Base-by-base conservation (phyloP, 106 monocot genomes). In the Platanthera guangdongensis region DNA sequence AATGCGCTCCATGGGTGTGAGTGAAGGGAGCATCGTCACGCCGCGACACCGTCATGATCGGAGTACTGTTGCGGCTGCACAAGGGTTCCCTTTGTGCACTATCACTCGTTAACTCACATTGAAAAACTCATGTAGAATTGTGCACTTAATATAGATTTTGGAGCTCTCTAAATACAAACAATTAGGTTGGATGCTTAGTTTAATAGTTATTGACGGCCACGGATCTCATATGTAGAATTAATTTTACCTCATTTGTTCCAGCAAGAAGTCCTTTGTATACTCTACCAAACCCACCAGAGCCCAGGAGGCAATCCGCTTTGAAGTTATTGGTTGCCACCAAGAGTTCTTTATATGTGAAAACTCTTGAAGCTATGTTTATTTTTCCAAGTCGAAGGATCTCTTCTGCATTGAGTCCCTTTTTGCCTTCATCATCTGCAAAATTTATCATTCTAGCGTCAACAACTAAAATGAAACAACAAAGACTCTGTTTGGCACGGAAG, bases 241-340 rank as follows among this genome's bases (percentile, higher is more conserved):
- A 28, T 46, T 51, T 59, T 72, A 79, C 79, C 70, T 72, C 70
- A 21, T 79, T 28, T 15, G 22, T 79, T 22, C 57, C 57, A 28
- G 18, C 79, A 15, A 79, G 45, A 9, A 72, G 10, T 12, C 79
- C 79, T 79, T 59, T 79, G 48, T 79, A 79, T 2, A 79, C 79
- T 72, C 57, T 79, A 9, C 79, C 79, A 25, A 79, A 79, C 19
- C 79, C 79, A 49, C 79, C 79, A 57, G 52, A 57, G 19, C 79
- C 79, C 11, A 79, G 10, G 8, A 79, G 72, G 7, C 11, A 47
- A 21, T 72, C 72, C 10, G 45, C 19, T 7, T 59, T 79, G 57
- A 79, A 79, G 13, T 59, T 59, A 32, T 49, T 19, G 0, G 79
- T 79, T 28, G 79, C 79, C 49, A 45, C 47, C n/a, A 68, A 45